A percentile compares a stretch with the other conserved stretches of the same genome.
Evolutionary conservation across 2,329 filamentous ascomycete species (phyloP).

Genomic region (Bipolaris zeicola): DNA sequence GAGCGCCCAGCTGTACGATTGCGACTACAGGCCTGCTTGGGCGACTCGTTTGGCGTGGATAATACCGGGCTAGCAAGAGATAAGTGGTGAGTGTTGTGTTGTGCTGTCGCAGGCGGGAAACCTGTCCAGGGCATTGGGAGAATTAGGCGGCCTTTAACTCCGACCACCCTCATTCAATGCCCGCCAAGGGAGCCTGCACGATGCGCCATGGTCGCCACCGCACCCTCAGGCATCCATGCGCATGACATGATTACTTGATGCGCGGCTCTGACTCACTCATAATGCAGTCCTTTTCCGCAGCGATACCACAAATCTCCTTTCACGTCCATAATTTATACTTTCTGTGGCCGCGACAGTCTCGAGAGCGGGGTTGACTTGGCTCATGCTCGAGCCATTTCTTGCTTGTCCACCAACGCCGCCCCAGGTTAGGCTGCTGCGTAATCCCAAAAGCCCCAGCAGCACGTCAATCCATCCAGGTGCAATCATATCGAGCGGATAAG

Average conservation of each 20-base stretch:
- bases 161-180: constrained; percentile 14
- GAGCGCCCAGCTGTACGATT: constrained; percentile 1
- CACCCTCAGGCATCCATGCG: constrained; percentile 5
- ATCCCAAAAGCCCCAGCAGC: not conserved
- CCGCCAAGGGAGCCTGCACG: constrained; percentile 13
- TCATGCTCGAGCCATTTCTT: constrained; percentile 5
- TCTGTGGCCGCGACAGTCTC: not conserved
- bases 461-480: not conserved
- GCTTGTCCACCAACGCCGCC: not conserved
- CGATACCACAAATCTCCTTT: not conserved
- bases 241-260: constrained; percentile 13
- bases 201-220: constrained; percentile 8
- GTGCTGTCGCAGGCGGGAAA: constrained; percentile 9
- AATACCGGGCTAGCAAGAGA: not conserved
- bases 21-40: constrained; percentile 7
- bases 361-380: constrained; percentile 9
- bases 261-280: constrained; percentile 23
- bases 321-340: not conserved
- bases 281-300: not conserved
- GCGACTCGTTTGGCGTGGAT: constrained; percentile 7
- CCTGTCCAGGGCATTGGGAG: constrained; percentile 14
- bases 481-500: no score
- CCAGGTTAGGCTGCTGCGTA: not conserved
- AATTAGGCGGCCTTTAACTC: constrained; percentile 28
- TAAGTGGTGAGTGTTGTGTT: constrained; percentile 2